Evolutionary conservation across 2,329 filamentous ascomycete species (phyloP).

Genomic region (Cercospora sp.): DNA sequence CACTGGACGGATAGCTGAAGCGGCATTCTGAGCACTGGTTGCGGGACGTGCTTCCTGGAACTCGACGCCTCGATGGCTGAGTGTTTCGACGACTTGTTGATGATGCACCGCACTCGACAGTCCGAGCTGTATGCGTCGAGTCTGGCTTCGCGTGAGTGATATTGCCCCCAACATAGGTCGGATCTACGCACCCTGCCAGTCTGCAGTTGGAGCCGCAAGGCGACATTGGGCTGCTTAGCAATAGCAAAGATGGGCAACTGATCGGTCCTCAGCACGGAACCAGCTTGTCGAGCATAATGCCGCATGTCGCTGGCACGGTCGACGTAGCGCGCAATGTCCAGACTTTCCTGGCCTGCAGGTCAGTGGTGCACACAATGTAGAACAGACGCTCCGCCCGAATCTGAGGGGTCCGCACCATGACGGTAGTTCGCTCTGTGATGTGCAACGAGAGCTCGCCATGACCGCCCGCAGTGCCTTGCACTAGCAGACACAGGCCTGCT

Average conservation of each 20-base stretch:
- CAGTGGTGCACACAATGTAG: not conserved
- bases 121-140: slow-evolving; percentile 37
- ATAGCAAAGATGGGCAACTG: slow-evolving; percentile 49
- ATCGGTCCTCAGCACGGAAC: slow-evolving; percentile 39
- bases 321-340: slow-evolving; percentile 34
- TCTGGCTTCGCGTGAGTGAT: slow-evolving; percentile 21
- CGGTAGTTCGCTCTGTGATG: slow-evolving; percentile 23
- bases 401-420: slow-evolving; percentile 17
- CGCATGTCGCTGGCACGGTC: slow-evolving; percentile 26
- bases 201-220: slow-evolving; percentile 43
- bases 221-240: slow-evolving; percentile 42
- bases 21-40: slow-evolving; percentile 24
- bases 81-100: slow-evolving; percentile 26
- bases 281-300: slow-evolving; percentile 25
- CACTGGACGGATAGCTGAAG: not conserved
- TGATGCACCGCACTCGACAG: slow-evolving; percentile 31
- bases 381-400: not conserved
- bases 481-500: slow-evolving; percentile 34
- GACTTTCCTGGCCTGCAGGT: slow-evolving; percentile 31
- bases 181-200: slow-evolving; percentile 38
- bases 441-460: slow-evolving; percentile 21
- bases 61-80: slow-evolving; percentile 33
- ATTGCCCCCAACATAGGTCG: not conserved
- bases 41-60: slow-evolving; percentile 31
- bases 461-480: slow-evolving; percentile 20